Conservation (phyloP, 169 alveolate species). For the Amoebophrya sp. region DNA sequence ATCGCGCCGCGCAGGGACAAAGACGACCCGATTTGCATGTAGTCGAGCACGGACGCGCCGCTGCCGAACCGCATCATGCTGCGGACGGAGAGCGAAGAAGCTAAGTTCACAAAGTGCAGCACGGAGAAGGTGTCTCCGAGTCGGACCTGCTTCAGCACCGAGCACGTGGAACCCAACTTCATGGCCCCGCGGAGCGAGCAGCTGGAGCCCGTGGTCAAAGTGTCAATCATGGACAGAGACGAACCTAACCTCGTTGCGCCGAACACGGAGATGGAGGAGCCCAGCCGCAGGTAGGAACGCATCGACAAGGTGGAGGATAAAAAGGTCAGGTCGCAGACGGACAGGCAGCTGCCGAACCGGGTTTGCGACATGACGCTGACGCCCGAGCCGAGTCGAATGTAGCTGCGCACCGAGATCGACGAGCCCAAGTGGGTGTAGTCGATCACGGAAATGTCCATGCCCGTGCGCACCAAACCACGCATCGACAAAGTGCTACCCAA, state of each 20-base stretch:
- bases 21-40: constrained; percentile 15
- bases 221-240: not conserved
- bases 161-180: not conserved
- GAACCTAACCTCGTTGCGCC: not conserved
- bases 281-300: constrained; percentile 14
- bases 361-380: not conserved
- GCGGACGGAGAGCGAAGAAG: not conserved
- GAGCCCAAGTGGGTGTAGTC: constrained; percentile 25
- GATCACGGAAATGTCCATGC: not conserved
- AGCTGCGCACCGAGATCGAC: not conserved
- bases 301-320: constrained; percentile 15
- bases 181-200: not conserved
- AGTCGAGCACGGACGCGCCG: constrained; percentile 13
- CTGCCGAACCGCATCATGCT: constrained; percentile 25
- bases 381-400: not conserved
- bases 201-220: not conserved
- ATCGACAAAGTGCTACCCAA: not conserved
- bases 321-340: not conserved
- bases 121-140: constrained; percentile 7
- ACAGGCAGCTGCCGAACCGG: constrained; percentile 21
- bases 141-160: not conserved
- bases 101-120: not conserved
- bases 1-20: not conserved
- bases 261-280: not conserved
- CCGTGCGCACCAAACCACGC: constrained; percentile 21